Base-by-base conservation (phyloP, 768 basidiomycete genomes). In the Termitomyces titanicus region DNA sequence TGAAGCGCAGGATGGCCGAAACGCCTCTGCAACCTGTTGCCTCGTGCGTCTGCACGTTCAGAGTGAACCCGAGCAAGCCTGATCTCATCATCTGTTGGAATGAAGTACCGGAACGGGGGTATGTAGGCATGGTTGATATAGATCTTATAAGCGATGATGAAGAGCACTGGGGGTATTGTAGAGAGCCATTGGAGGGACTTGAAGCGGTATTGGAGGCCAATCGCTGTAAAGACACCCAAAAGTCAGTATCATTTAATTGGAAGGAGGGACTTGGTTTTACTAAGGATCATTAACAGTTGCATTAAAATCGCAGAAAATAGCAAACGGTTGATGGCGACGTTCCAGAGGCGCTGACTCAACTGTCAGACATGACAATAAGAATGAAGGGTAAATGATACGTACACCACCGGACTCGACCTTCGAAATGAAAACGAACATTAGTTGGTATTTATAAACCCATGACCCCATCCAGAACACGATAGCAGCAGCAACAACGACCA, bases 1-100 rank as follows among this genome's bases (percentile, higher is more conserved):
- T 94, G 84, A 45, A 99, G 77, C 15, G 94, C 90, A 1, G 97
- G 95, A 68, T 99, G 97, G 1, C 95, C 91, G 72, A 98, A 99
- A 27, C 96, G 87, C 67, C 86, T 93, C 73, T 87, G 87, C 29
- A 98, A 82, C 33, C 89, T 82, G 65, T 88, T 80, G 52, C 86
- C 79, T 35, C 79, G 78, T 54, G 79, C 74, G 67, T 98, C 95
- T 1, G 83, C 80, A 45, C 85, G 83, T 51, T 88, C 83, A 0
- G 92, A 91, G 64, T 94, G 81, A 3, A 94, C 80, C 62, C 91
- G 86, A 45, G 86, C 84, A 38, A 78, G 66, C 11, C 80, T 80
- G 38, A 95, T 75, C 68, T 98, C 95, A 2, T 82, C 74, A 37
- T 89, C 85, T 2, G 85, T 81, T 3, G 97, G 94, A n/a, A 80